Evolutionary conservation across 306 rosid species (phyloP).

Genomic region (Erythrophleum fordii): DNA sequence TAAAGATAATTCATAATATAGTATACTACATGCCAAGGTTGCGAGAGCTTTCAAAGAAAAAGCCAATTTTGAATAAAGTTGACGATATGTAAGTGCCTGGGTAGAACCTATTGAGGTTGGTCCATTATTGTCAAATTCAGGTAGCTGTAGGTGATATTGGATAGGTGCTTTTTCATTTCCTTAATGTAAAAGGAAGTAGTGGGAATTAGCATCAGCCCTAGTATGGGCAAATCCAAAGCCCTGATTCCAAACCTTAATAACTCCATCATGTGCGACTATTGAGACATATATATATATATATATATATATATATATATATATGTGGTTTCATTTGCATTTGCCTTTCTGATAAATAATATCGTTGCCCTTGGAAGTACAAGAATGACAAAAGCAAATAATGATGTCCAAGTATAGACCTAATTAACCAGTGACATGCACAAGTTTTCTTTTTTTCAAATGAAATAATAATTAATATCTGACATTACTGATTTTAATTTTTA

Average conservation of each 20-base stretch:
- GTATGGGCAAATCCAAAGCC: not conserved
- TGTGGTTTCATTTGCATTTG: not conserved
- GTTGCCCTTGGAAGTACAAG: no score
- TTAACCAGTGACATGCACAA: no score
- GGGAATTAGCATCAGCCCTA: not conserved
- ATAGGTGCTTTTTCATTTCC: not conserved
- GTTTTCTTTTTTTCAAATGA: no score
- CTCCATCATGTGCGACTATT: no score
- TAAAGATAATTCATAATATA: not conserved
- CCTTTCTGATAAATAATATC: not conserved
- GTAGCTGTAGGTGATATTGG: not conserved
- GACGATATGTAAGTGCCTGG: not conserved
- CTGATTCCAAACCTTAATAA: not conserved
- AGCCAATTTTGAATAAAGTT: not conserved
- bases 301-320: no score
- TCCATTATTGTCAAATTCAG: not conserved
- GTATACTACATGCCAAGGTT: not conserved
- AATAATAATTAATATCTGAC: no score
- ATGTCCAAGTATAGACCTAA: no score
- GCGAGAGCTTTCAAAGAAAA: not conserved
- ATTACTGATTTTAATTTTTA: no score
- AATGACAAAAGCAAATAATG: no score
- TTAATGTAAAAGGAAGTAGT: not conserved
- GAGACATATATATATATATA: no score
- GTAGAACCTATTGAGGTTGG: not conserved